Base-by-base conservation (phyloP, 805 yeast genomes). In the Yarrowia porcina region DNA sequence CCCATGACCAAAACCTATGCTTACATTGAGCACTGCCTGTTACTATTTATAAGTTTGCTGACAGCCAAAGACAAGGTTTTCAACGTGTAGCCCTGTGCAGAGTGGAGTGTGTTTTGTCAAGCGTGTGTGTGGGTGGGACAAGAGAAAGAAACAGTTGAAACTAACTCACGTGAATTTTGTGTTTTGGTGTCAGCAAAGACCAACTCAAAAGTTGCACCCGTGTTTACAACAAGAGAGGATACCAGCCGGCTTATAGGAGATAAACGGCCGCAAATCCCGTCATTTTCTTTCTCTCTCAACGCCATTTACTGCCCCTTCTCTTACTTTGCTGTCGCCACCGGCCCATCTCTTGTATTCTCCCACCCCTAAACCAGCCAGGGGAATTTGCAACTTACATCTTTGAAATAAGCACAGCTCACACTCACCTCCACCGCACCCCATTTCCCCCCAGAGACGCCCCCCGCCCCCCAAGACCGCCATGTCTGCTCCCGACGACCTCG, bases 401-500 rank as follows among this genome's bases (percentile, higher is more conserved):
- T 25, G 28, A 44, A 44, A 44, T 44, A 44, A 44, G 50, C 50
- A 44, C 50, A 44, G 33, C 50, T 39, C 44, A 39, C 27, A 17
- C 21, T 9, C 39, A 30, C 27, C 54, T 47, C 36, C 54, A 47
- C 54, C 38, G 54, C 54, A 47, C 52, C 52, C 21, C 39, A 17
- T 18, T 25, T 25, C 28, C 28, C 28, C 28, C 8, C 30, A 21
- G 20, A 17, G 23, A 9, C 41, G 23, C 41, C 23, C 7, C 47
- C 12, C 30, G 20, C 4, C 47, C 21, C 32, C 11, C 28, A 3
- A 44, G 25, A 18, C 35, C 30, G 18, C 39, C 61, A 56, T 39
- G 61, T 39, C 61, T 39, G 61, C 47, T 20, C 61, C 36, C 38
- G 61, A 56, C 49, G 61, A 56, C 61, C 15, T 56, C 21, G 61